Evolutionary conservation across 495 filamentous ascomycete genomes (phyloP).

Genomic region (Aspergillus taichungensis): DNA sequence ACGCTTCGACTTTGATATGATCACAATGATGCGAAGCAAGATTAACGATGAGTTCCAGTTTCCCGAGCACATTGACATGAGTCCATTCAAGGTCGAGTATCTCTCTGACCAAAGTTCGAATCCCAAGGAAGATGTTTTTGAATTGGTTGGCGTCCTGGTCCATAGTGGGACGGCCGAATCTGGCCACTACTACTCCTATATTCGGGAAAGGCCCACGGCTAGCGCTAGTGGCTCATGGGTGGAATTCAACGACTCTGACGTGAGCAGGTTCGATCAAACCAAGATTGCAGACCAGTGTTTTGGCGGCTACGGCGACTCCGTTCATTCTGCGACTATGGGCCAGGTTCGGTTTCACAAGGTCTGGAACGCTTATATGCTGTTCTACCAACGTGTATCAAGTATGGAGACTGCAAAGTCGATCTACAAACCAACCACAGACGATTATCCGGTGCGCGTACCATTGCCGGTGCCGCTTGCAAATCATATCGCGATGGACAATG

Average conservation of each 20-base stretch:
- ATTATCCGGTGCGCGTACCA: constrained; percentile 45
- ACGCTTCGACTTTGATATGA: constrained; percentile 89
- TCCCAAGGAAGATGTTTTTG: constrained; percentile 62
- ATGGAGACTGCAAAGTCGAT: constrained; percentile 32
- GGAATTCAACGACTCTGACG: constrained; percentile 86
- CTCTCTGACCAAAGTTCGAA: constrained; percentile 56
- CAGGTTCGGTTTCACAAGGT: constrained; percentile 50
- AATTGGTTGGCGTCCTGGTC: constrained; percentile 85
- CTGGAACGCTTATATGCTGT: constrained; percentile 94
- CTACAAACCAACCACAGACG: constrained; percentile 20
- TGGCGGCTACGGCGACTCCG: constrained; percentile 56
- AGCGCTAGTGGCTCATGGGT: constrained; percentile 57
- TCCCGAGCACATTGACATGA: constrained; percentile 77
- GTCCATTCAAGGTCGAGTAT: constrained; percentile 78
- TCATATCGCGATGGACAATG: constrained; percentile 64
- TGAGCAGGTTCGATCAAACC: constrained; percentile 62
- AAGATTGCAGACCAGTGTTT: constrained; percentile 70
- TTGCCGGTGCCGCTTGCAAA: constrained; percentile 48
- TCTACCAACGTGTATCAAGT: constrained; percentile 77
- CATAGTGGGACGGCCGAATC: constrained; percentile 90
- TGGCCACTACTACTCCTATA: constrained; percentile 95
- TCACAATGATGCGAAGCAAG: constrained; percentile 76
- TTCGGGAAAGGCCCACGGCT: constrained; percentile 64
- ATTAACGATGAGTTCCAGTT: constrained; percentile 95
- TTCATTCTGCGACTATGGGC: constrained; percentile 29